Percentiles rank a stretch among this genome's conserved stretches.
Conservation (phyloP, 2,329 filamentous ascomycete species). For the Penicillium concentricum region DNA sequence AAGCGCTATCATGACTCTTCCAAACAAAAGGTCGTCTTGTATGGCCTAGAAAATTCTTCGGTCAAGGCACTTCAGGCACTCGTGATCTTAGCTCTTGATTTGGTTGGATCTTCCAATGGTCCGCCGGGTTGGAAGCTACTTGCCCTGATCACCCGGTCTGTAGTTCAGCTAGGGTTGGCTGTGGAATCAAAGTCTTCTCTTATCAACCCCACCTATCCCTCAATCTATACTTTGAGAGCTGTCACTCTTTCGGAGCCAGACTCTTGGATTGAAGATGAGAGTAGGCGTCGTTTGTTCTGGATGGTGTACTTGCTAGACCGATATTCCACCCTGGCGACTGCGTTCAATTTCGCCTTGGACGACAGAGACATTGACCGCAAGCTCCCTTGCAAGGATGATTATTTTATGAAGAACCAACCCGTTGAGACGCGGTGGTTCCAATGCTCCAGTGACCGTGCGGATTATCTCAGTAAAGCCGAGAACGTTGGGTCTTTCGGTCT, state of each 20-base stretch:
- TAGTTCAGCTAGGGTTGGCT: constrained; percentile 81
- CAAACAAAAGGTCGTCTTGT: constrained; percentile 82
- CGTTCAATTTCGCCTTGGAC: constrained; percentile 86
- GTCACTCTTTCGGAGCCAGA: constrained; percentile 80
- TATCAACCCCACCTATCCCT: constrained; percentile 74
- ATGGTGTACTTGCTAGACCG: constrained; percentile 89
- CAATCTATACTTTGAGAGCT: constrained; percentile 84
- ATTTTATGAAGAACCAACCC: constrained; percentile 78
- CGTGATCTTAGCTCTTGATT: constrained; percentile 80
- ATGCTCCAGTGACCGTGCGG: constrained; percentile 53
- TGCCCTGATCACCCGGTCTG: constrained; percentile 81
- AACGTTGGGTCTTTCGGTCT: constrained; percentile 86
- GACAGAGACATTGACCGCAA: constrained; percentile 87
- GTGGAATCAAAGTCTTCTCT: constrained; percentile 79
- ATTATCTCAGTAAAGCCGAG: constrained; percentile 70
- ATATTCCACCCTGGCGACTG: constrained; percentile 86
- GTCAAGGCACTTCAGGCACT: constrained; percentile 84
- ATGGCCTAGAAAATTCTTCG: constrained; percentile 85
- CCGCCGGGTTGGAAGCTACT: constrained; percentile 91
- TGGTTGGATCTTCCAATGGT: constrained; percentile 83
- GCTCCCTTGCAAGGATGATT: constrained; percentile 81
- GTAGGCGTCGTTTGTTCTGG: constrained; percentile 82
- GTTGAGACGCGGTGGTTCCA: constrained; percentile 82
- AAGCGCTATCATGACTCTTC: constrained; percentile 75
- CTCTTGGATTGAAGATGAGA: constrained; percentile 88